Base-by-base conservation (phyloP, 2,329 filamentous ascomycete species). In the Ambrosiella xylebori region DNA sequence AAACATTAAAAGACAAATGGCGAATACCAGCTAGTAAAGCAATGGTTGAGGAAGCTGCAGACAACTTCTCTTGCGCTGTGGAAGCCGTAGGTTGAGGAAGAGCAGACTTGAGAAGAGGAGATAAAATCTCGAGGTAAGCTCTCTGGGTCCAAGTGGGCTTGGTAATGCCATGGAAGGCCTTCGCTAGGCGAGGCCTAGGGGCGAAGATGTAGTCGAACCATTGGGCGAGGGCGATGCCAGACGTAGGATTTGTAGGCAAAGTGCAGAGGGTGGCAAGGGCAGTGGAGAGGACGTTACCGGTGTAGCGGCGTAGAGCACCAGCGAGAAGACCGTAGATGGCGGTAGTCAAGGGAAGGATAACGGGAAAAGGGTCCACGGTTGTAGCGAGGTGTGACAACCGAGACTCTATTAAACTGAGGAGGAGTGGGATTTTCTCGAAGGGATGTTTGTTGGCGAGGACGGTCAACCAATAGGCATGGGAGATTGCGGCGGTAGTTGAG, bases 131-230 rank as follows among this genome's bases (percentile, higher is more conserved):
- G 52, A 72, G 68, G 64, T 77, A 78, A 1, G 73, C 66, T 65
- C 75, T 76, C 60, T 79, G 76, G 60, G 70, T 66, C 71, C 72
- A 74, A 1, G 78, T 67, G 2, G 71, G 71, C 61, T 72, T 74
- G 38, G 74, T 66, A 1, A 71, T 62, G 3, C 73, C 73, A 58
- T 73, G 74, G 61, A 69, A 70, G 3, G 72, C 70, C 52, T 71
- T 66, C 13, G 65, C 66, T 1, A 76, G 66, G 37, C 68, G 66
- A 1, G 65, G 64, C 56, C 72, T 71, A 3, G 70, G 67, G 2
- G 69, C 68, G 47, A 75, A 69, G 7, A 77, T 64, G 55, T 70
- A 67, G 35, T 75, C 71, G 13, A 77, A 64, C 0, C 70, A 68
- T 3, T 69, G 68, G 1, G 71, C 72, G 51, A 77, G 68, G 7